phyloP scores from a whole-genome alignment of 768 basidiomycete species.

The Lactarius psammicola region DNA sequence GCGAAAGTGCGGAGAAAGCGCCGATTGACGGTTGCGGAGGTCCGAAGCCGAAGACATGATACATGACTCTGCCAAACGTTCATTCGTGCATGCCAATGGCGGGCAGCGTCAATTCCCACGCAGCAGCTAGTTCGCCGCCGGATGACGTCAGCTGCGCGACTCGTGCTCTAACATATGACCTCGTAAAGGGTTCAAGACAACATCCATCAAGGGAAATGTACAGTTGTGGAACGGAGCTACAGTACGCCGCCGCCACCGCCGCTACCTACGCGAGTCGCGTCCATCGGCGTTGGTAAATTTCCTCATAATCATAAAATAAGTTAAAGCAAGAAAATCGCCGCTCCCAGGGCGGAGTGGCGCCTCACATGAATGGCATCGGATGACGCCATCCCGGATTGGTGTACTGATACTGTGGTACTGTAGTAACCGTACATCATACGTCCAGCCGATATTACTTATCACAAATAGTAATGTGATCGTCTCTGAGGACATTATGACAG shows the following conservation, averaged over 20 bases:
- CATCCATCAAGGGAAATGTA: no score
- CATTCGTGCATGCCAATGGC: background rate
- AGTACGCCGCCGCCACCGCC: background rate
- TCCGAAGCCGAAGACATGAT: background rate
- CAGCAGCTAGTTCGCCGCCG: no score
- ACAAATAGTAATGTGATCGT: background rate
- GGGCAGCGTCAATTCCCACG: background rate
- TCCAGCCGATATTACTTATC: no score
- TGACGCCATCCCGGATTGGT: background rate
- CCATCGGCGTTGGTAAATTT: background rate
- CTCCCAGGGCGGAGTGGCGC: background rate
- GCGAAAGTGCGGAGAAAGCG: background rate
- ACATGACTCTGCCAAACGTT: background rate
- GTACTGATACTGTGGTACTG: background rate
- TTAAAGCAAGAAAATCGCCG: background rate
- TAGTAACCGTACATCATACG: background rate
- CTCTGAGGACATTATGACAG: background rate
- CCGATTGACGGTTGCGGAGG: background rate
- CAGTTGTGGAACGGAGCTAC: background rate
- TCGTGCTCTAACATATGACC: conserved; percentile 18
- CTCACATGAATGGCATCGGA: background rate
- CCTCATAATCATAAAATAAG: conserved; percentile 10
- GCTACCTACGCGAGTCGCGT: conserved; percentile 2
- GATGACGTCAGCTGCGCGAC: conserved; percentile 9
- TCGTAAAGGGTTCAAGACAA: no score